Conservation (phyloP, 1,139 yeast genomes). For the Kodamaea alishanica region DNA sequence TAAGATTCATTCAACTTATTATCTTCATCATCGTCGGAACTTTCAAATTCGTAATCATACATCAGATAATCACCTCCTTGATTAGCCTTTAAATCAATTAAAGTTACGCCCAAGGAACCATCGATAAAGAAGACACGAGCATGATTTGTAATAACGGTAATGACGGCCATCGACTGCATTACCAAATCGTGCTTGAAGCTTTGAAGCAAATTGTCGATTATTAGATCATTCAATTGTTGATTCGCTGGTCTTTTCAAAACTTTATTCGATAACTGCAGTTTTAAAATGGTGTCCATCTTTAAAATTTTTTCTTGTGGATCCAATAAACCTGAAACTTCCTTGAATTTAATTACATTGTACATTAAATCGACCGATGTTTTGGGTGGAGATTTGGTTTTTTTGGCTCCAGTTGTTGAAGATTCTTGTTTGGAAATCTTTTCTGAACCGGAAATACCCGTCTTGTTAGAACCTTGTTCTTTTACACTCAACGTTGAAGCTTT, state of each 20-base stretch:
- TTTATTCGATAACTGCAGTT: conserved; percentile 33
- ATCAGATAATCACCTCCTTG: conserved; percentile 63
- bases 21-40: conserved; percentile 39
- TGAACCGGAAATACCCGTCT: no score
- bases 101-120: conserved; percentile 34
- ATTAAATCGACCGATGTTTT: not conserved
- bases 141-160: conserved; percentile 47
- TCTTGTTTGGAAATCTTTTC: not conserved
- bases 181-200: conserved; percentile 34
- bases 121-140: conserved; percentile 46
- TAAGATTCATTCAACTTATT: conserved; percentile 25
- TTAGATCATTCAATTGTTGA: conserved; percentile 31
- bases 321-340: conserved; percentile 34
- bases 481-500: no score
- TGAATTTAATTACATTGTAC: conserved; percentile 22
- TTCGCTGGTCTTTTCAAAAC: conserved; percentile 19
- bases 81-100: conserved; percentile 47
- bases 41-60: conserved; percentile 72
- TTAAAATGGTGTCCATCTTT: conserved; percentile 39
- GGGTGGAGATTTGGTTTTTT: conserved; percentile 5
- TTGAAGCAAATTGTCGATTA: conserved; percentile 41
- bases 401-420: not conserved
- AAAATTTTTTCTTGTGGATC: conserved; percentile 38
- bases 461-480: no score
- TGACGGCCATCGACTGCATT: conserved; percentile 34